These are phyloP conservation scores for Blastocystis hominis DNA, from an alignment of 352 stramenopile species.

Conservation along the genomic window DNA sequence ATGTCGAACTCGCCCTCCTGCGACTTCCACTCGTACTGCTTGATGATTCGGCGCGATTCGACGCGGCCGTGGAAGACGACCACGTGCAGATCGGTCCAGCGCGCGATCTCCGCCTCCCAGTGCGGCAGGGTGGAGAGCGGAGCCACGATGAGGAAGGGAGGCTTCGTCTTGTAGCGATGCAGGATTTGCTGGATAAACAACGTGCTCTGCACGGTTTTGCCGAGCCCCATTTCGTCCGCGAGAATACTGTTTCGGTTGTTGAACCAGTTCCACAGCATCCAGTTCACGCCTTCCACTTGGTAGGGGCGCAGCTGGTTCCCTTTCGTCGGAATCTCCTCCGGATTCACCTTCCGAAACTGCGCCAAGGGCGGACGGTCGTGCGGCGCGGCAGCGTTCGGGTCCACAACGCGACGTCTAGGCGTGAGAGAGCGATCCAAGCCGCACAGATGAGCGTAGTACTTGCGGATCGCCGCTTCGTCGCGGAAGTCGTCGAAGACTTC, in stretches of 20 bases:
- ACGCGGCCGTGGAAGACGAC: slow-evolving; percentile 95
- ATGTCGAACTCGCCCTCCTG: slow-evolving; percentile 80
- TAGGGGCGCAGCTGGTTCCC: slow-evolving; percentile 85
- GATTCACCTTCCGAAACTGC: slow-evolving; percentile 62
- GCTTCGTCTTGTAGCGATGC: slow-evolving; percentile 77
- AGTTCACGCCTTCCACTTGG: slow-evolving; percentile 96
- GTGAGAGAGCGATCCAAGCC: not conserved
- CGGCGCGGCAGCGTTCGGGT: not conserved
- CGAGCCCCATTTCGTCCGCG: slow-evolving; percentile 82
- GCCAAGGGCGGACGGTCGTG: slow-evolving; percentile 58
- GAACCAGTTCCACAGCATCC: slow-evolving; percentile 96
- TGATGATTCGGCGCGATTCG: slow-evolving; percentile 78
- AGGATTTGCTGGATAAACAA: slow-evolving; percentile 85
- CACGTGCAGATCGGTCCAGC: slow-evolving; percentile 73
- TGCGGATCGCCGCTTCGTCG: slow-evolving; percentile 69
- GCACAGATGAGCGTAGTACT: slow-evolving; percentile 66
- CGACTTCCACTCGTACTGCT: slow-evolving; percentile 88
- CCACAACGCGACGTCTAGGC: not conserved
- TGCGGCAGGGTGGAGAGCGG: slow-evolving; percentile 91
- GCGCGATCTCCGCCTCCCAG: slow-evolving; percentile 85
- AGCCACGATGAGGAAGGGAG: slow-evolving; percentile 92
- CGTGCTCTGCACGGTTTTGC: slow-evolving; percentile 82
- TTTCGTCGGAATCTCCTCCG: slow-evolving; percentile 64
- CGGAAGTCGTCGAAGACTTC: slow-evolving; percentile 88
- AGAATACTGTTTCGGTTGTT: slow-evolving; percentile 86